Percentiles rank a stretch among this genome's conserved stretches.
phyloP scores from a whole-genome alignment of 208 protist species.

The Trypanosoma theileri region DNA sequence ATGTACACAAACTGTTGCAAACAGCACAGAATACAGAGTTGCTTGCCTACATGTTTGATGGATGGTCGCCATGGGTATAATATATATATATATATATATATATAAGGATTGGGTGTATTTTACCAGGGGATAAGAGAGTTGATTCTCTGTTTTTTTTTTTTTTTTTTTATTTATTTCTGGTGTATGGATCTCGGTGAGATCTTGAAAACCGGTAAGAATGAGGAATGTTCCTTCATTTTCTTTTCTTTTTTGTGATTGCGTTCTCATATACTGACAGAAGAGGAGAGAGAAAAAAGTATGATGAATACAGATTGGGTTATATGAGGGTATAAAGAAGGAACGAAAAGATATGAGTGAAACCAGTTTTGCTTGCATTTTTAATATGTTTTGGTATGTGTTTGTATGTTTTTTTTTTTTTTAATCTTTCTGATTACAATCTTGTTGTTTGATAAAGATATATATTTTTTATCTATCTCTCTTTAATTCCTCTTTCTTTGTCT shows the following conservation, averaged over 20 bases:
- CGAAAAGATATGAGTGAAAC: too few relatives aligned
- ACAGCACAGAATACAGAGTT: conserved; percentile 65
- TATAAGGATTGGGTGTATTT: not conserved
- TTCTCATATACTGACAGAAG: too few relatives aligned
- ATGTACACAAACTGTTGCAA: conserved; percentile 69
- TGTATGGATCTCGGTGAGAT: too few relatives aligned
- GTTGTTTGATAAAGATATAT: not conserved
- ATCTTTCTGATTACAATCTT: conserved; percentile 4
- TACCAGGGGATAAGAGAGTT: too few relatives aligned
- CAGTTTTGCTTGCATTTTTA: not conserved
- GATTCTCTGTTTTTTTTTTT: not conserved
- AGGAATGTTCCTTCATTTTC: conserved; percentile 11
- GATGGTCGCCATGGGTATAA: conserved; percentile 87
- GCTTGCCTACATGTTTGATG: conserved; percentile 69
- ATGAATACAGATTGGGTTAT: too few relatives aligned
- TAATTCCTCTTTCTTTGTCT: conserved; percentile 14
- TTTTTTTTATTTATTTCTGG: not conserved
- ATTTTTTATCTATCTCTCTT: not conserved
- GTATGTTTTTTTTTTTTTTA: conserved; percentile 1
- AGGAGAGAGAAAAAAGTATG: too few relatives aligned
- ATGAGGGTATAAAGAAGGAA: too few relatives aligned
- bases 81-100: not conserved
- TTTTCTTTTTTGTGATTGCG: conserved; percentile 12
- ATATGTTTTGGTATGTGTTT: too few relatives aligned
- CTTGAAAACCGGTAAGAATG: not conserved